A percentile compares a stretch with the other conserved stretches of the same genome.
Conservation (phyloP, 305 asterid genomes). For the Fraxinus dipetala region DNA sequence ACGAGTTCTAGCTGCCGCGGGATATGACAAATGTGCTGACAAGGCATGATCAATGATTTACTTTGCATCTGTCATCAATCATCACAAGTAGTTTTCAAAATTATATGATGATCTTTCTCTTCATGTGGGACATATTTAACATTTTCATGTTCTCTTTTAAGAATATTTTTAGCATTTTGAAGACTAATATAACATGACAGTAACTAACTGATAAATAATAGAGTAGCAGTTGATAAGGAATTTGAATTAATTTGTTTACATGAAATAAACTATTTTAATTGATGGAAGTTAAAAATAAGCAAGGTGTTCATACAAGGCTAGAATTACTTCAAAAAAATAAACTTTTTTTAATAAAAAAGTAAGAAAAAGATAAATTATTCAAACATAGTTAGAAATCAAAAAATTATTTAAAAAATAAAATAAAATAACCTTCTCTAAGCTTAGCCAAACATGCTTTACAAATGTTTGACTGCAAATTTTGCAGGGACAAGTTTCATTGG, state of each 20-base stretch:
- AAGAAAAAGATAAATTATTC: not conserved
- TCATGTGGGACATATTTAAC: not conserved
- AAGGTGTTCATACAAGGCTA: not conserved
- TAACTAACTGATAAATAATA: not conserved
- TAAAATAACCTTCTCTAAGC: not conserved
- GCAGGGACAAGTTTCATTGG: constrained; percentile 49
- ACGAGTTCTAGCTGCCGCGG: constrained; percentile 40
- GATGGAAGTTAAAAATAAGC: not conserved
- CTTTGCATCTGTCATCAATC: not conserved
- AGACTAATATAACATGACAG: not conserved
- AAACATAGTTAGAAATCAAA: not conserved
- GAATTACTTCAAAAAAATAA: not conserved
- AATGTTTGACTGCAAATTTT: not conserved
- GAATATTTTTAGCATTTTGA: not conserved
- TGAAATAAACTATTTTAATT: not conserved
- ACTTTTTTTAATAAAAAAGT: not conserved
- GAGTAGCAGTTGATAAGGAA: not conserved
- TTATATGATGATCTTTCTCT: not conserved
- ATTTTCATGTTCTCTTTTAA: not conserved
- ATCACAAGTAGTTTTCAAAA: not conserved
- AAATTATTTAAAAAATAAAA: not conserved
- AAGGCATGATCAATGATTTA: constrained; percentile 29
- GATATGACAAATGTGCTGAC: constrained; percentile 41
- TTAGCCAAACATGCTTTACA: not conserved
- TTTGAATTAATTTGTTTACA: not conserved